Conservation (phyloP, 2,329 filamentous ascomycete genomes). For the Cryoendolithus antarcticus region DNA sequence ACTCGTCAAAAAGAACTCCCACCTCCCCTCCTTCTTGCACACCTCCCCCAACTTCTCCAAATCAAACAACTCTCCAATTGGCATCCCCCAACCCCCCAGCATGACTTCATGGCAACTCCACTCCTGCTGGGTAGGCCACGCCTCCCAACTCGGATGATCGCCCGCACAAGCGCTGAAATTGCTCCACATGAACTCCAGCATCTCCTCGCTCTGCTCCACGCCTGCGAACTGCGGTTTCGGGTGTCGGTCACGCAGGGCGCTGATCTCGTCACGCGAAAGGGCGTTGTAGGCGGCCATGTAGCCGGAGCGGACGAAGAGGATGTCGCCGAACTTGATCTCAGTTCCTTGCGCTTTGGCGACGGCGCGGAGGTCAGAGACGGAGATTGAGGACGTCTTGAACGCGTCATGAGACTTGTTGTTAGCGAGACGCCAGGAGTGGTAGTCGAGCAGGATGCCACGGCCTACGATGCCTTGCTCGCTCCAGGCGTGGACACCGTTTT, state of each 20-base stretch:
- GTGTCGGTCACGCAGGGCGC: slow-evolving; percentile 22
- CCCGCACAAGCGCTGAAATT: slow-evolving; percentile 27
- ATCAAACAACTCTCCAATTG: slow-evolving; percentile 25
- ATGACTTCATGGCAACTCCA: slow-evolving; percentile 35
- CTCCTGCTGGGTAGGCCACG: slow-evolving; percentile 26
- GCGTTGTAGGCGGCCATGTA: slow-evolving; percentile 31
- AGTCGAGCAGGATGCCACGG: slow-evolving; percentile 43
- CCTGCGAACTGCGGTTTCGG: slow-evolving; percentile 35
- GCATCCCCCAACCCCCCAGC: slow-evolving; percentile 15
- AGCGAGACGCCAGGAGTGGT: slow-evolving; percentile 35
- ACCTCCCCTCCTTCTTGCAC: slow-evolving; percentile 19
- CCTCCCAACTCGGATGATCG: slow-evolving; percentile 28
- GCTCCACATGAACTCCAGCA: slow-evolving; percentile 31
- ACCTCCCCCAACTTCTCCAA: slow-evolving; percentile 19
- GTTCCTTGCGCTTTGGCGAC: slow-evolving; percentile 37
- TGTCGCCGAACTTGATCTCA: slow-evolving; percentile 43
- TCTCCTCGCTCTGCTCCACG: slow-evolving; percentile 33
- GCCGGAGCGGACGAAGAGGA: slow-evolving; percentile 39
- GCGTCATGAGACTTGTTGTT: slow-evolving; percentile 25
- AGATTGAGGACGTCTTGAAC: slow-evolving; percentile 24
- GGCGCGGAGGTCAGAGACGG: slow-evolving; percentile 28
- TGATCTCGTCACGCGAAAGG: slow-evolving; percentile 28
- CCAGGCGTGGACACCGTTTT: slow-evolving; percentile 37
- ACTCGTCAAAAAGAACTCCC: slow-evolving; percentile 17
- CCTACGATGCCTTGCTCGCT: slow-evolving; percentile 44